Evolutionary conservation across 495 filamentous ascomycete genomes (phyloP).

Genomic region (Lophiotrema nucula): DNA sequence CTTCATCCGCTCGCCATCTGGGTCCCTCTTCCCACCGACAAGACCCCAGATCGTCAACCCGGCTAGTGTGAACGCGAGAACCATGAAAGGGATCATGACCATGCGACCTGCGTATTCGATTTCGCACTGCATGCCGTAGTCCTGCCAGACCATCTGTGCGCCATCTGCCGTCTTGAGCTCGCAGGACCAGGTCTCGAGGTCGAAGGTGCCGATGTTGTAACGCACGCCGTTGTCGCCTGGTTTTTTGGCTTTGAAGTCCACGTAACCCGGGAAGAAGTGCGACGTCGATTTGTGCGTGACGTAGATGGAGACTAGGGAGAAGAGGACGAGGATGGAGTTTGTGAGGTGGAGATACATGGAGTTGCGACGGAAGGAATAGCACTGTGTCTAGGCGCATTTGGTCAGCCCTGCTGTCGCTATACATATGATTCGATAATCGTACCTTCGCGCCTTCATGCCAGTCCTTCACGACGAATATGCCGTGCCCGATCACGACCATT

Average conservation of each 20-base stretch:
- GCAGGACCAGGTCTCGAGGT: slow-evolving; percentile 33
- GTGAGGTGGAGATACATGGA: slow-evolving; percentile 28
- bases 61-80: not conserved
- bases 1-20: slow-evolving; percentile 12
- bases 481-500: slow-evolving; percentile 8
- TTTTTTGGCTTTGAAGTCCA: slow-evolving; percentile 9
- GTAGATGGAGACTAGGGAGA: slow-evolving; percentile 24
- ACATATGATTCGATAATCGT: not conserved
- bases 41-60: slow-evolving; percentile 4
- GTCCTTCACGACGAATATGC: slow-evolving; percentile 11
- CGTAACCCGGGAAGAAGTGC: slow-evolving; percentile 22
- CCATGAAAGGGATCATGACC: slow-evolving; percentile 27
- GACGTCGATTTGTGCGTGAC: slow-evolving; percentile 24
- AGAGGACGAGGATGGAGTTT: slow-evolving; percentile 26
- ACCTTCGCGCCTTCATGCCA: slow-evolving; percentile 20
- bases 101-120: slow-evolving; percentile 22
- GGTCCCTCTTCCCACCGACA: slow-evolving; percentile 10
- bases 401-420: not conserved
- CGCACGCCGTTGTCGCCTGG: slow-evolving; percentile 7
- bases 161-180: slow-evolving; percentile 17
- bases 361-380: slow-evolving; percentile 29
- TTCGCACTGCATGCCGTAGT: slow-evolving; percentile 14
- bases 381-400: slow-evolving; percentile 11
- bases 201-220: slow-evolving; percentile 31
- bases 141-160: slow-evolving; percentile 13